Base-by-base conservation (phyloP, 2,329 filamentous ascomycete species). In the Diaporthe citriasiana region DNA sequence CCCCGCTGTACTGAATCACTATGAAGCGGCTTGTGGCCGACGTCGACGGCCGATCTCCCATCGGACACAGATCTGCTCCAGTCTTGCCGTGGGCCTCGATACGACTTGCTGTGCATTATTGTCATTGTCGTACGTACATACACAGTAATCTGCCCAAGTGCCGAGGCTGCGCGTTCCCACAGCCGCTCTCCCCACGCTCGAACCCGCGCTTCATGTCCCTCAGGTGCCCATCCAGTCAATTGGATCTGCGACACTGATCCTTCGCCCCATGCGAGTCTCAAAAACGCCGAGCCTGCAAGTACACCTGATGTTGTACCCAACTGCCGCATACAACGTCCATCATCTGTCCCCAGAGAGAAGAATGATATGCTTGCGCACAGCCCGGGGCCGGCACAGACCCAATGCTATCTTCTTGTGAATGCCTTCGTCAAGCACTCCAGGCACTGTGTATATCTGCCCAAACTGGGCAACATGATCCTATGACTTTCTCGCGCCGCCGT, bases 11-110 rank as follows among this genome's bases (percentile, higher is more conserved):
- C 63, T 68, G 63, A 68, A 40, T 33, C 63, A 68, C 63, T 13
- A 6, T 51, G 33, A 53, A 53, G 47, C 63, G 63, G 63, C 63
- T 53, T 68, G 63, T 68, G 63, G 47, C 63, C 63, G 63, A 68
- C 63, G 45, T 53, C 63, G 30, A 68, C 22, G 47, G 30, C 47
- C 38, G 47, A 68, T 68, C 45, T 68, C 45, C 63, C 63, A 68
- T 53, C 47, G 63, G 33, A 19, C 30, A 53, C 63, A 53, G 45
- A 68, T 68, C 33, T 68, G 47, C 33, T 68, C 63, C 63, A 68
- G 33, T 68, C 30, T 68, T 13, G 13, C 38, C 63, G 63, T 68
- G 63, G 45, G 63, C 60, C 59, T 65, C 59, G 59, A 65, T n/a
- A 35, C 40, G 59, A 65, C 59, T 50, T 47, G 27, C 25, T 47